Conservation (phyloP, 176 grass and related monocot species). For the Aegilops longissima region DNA sequence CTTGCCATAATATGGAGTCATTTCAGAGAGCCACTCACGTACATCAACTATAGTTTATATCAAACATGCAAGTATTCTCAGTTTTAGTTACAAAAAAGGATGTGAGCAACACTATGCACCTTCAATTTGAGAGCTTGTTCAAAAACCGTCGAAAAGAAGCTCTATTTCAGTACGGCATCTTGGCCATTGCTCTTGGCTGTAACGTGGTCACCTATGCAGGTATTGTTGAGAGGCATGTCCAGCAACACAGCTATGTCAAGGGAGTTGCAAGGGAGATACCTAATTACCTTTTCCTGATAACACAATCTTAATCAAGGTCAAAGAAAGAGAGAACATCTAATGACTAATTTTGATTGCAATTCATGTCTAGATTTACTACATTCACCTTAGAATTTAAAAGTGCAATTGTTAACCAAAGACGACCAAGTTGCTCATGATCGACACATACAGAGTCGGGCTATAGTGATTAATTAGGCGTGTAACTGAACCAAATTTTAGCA, state of each 20-base stretch:
- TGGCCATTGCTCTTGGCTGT: too few relatives aligned
- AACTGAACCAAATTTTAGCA: too few relatives aligned
- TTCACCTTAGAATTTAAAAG: too few relatives aligned
- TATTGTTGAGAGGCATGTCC: conserved; percentile 80
- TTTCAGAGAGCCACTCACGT: conserved; percentile 37
- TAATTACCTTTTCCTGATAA: background rate
- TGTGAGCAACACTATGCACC: conserved; percentile 31
- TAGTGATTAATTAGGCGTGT: too few relatives aligned
- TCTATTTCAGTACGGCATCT: background rate
- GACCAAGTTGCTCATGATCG: too few relatives aligned
- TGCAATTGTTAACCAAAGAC: too few relatives aligned
- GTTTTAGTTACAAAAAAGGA: background rate
- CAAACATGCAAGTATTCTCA: background rate
- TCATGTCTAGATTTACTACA: too few relatives aligned
- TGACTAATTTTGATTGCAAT: too few relatives aligned
- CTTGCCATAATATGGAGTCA: conserved; percentile 5
- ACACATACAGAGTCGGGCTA: too few relatives aligned
- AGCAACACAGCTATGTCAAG: conserved; percentile 76
- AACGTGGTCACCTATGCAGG: too few relatives aligned
- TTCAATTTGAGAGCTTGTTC: conserved; percentile 82
- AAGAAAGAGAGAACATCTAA: background rate
- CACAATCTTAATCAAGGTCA: background rate
- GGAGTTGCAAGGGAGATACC: background rate
- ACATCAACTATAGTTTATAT: conserved; percentile 72
- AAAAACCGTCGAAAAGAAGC: conserved; percentile 64